Conservation (phyloP, 371 early-diverging fungal genomes). For the Apophysomyces elegans region DNA sequence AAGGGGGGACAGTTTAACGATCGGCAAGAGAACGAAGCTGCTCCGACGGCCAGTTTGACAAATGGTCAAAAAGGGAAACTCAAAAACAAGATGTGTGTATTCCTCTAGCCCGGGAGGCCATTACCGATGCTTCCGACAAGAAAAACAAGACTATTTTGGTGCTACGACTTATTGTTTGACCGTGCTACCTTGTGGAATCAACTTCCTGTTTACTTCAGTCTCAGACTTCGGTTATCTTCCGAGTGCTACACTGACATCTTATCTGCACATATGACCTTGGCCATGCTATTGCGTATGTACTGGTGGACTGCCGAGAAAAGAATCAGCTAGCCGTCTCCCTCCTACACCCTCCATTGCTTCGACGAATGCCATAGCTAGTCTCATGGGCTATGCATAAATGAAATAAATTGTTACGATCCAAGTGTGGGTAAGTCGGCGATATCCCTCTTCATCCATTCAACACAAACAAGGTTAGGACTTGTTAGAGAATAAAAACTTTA, state of each 20-base stretch:
- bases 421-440: background rate
- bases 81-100: background rate
- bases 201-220: background rate
- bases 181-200: constrained; percentile 4
- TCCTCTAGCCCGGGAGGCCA: background rate
- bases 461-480: background rate
- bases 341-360: no score
- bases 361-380: background rate
- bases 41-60: constrained; percentile 1
- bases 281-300: background rate
- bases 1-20: background rate
- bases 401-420: background rate
- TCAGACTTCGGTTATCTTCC: background rate
- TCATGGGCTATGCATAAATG: background rate
- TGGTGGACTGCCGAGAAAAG: background rate
- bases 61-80: constrained; percentile 1
- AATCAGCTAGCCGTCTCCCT: background rate
- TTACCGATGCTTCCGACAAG: background rate
- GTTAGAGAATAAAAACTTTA: background rate
- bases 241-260: constrained; percentile 10
- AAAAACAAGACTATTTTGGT: background rate
- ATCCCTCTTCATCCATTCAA: background rate
- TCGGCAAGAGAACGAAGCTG: background rate
- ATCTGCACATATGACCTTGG: background rate
- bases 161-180: constrained; percentile 5